Percentiles rank a stretch among this genome's conserved stretches.
Conservation (phyloP, 2,329 filamentous ascomycete genomes). For the Colletotrichum sp. region DNA sequence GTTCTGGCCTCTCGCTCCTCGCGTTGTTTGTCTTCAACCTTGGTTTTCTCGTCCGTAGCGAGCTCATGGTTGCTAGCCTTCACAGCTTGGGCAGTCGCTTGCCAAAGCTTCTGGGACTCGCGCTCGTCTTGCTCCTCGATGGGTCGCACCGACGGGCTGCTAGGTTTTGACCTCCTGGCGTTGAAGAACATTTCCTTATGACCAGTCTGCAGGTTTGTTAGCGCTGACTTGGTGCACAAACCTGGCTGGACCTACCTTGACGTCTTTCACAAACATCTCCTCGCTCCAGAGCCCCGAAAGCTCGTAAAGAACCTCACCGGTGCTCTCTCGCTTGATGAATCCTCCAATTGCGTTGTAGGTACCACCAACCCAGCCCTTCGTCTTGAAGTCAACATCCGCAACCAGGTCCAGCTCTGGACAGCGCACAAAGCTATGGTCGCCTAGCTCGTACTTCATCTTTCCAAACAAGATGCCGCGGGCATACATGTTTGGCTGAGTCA, state of each 20-base stretch:
- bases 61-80: slow-evolving; percentile 84
- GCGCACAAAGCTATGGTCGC: slow-evolving; percentile 90
- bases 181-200: slow-evolving; percentile 92
- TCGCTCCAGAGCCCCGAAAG: slow-evolving; percentile 92
- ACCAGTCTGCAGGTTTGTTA: slow-evolving; percentile 67
- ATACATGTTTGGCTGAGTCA: slow-evolving; percentile 99
- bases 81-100: slow-evolving; percentile 80
- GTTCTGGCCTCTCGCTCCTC: slow-evolving; percentile 83
- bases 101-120: slow-evolving; percentile 90
- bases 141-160: slow-evolving; percentile 74
- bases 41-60: slow-evolving; percentile 95
- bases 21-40: slow-evolving; percentile 90
- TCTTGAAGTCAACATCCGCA: slow-evolving; percentile 97
- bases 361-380: slow-evolving; percentile 95
- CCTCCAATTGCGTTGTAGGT: slow-evolving; percentile 97
- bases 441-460: slow-evolving; percentile 99
- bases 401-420: slow-evolving; percentile 87
- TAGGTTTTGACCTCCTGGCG: slow-evolving; percentile 78
- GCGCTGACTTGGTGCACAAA: not conserved
- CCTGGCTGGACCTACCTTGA: slow-evolving; percentile 61
- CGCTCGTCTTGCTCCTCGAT: slow-evolving; percentile 86
- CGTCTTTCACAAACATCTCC: slow-evolving; percentile 90
- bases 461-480: slow-evolving; percentile 95
- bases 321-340: slow-evolving; percentile 85
- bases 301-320: slow-evolving; percentile 88